Conservation (phyloP, 2,329 filamentous ascomycete genomes). For the Mollisia scopiformis region DNA sequence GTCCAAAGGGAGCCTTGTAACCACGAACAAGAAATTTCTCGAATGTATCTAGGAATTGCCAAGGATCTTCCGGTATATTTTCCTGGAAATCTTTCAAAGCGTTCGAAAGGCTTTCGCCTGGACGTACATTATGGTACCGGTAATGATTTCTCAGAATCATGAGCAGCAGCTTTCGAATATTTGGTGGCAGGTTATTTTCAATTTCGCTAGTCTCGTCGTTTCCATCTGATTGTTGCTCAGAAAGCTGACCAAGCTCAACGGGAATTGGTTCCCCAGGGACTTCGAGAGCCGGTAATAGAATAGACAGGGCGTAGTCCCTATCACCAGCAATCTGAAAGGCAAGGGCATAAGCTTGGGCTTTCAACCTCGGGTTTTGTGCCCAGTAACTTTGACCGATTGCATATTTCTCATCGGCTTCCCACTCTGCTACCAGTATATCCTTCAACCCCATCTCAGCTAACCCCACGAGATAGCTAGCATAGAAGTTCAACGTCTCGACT, state of each 20-base stretch:
- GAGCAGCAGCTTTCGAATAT: neutral
- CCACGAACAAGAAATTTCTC: neutral
- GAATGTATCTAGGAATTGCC: neutral
- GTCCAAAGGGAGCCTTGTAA: neutral
- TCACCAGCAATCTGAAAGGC: constrained; percentile 23
- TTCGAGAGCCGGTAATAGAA: neutral
- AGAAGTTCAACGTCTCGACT: neutral
- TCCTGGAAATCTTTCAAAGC: neutral
- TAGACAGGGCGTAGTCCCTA: neutral
- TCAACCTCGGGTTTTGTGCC: neutral
- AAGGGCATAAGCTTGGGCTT: constrained; percentile 22
- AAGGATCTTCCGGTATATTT: neutral
- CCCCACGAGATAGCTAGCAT: constrained; percentile 4
- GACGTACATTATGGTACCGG: neutral
- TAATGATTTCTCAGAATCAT: neutral
- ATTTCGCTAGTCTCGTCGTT: neutral
- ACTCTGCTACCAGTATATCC: constrained; percentile 20
- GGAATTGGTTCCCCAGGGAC: neutral
- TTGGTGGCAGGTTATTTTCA: too few species aligned
- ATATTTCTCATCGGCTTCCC: constrained; percentile 2
- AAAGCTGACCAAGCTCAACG: neutral
- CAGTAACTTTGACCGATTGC: neutral
- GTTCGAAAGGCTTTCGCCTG: neutral
- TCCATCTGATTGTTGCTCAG: neutral
- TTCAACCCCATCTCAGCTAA: constrained; percentile 19